Evolutionary conservation across 257 asterid genomes (phyloP).

Genomic region (Solanum bulbocastanum): DNA sequence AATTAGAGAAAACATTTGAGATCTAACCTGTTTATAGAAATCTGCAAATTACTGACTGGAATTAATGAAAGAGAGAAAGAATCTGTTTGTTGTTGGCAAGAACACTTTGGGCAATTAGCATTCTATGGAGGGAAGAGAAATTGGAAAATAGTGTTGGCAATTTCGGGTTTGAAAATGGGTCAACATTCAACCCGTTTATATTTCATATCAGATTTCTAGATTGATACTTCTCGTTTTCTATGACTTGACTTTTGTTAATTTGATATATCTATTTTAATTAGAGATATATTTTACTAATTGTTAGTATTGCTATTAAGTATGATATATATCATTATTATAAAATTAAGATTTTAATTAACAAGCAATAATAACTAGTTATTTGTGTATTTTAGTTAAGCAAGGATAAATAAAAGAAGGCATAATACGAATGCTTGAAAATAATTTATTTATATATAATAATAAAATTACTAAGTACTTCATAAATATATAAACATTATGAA

Average conservation of each 20-base stretch:
- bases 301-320: too few species aligned
- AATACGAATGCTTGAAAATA: background rate
- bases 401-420: background rate
- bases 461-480: background rate
- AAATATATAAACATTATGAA: background rate
- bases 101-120: background rate
- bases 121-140: background rate
- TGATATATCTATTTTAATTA: too few species aligned
- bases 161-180: background rate
- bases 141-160: background rate
- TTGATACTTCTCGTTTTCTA: rapidly evolving
- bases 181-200: background rate
- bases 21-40: background rate
- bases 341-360: background rate
- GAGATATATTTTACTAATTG: too few species aligned
- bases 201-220: rapidly evolving
- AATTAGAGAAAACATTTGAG: background rate
- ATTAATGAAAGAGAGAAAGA: background rate
- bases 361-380: background rate
- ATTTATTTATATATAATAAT: background rate
- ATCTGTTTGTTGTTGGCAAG: background rate
- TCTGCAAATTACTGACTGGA: background rate
- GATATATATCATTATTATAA: background rate
- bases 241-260: rapidly evolving
- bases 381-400: background rate